These are phyloP conservation scores for Phyllosticta citriasiana DNA, from an alignment of 2,329 filamentous ascomycete species.

Conservation along the genomic window DNA sequence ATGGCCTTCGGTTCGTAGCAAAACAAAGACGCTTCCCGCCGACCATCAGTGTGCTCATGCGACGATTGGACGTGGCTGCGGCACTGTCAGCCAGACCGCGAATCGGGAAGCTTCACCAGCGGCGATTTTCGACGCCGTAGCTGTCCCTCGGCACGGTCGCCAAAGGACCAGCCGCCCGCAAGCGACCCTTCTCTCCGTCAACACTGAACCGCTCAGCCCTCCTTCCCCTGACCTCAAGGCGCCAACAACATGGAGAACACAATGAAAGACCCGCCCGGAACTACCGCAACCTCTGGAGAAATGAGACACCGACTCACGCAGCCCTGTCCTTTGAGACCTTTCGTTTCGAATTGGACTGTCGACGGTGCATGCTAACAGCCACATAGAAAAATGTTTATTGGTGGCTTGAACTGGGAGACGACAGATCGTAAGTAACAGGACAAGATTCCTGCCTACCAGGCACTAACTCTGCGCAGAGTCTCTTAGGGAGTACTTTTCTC, in stretches of 20 bases:
- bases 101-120: not conserved
- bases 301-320: not conserved
- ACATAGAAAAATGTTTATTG: constrained; percentile 96
- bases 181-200: no score
- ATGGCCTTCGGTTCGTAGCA: constrained; percentile 69
- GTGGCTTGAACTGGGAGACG: constrained; percentile 97
- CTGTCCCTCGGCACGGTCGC: not conserved
- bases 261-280: not conserved
- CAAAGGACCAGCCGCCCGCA: no score
- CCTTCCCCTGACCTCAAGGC: not conserved
- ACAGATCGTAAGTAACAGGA: constrained; percentile 69
- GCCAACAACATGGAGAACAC: no score
- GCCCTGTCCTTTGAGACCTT: not conserved
- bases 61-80: constrained; percentile 10
- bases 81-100: not conserved
- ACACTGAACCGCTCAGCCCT: no score
- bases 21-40: constrained; percentile 41
- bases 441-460: not conserved
- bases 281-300: not conserved
- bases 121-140: not conserved
- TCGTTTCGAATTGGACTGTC: not conserved
- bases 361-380: not conserved
- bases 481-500: constrained; percentile 90
- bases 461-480: constrained; percentile 57
- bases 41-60: constrained; percentile 27